A percentile compares a stretch with the other conserved stretches of the same genome.
These are phyloP conservation scores for Dictyostelium citrinum DNA, from an alignment of 78 protist genomes.

Conservation along the genomic window DNA sequence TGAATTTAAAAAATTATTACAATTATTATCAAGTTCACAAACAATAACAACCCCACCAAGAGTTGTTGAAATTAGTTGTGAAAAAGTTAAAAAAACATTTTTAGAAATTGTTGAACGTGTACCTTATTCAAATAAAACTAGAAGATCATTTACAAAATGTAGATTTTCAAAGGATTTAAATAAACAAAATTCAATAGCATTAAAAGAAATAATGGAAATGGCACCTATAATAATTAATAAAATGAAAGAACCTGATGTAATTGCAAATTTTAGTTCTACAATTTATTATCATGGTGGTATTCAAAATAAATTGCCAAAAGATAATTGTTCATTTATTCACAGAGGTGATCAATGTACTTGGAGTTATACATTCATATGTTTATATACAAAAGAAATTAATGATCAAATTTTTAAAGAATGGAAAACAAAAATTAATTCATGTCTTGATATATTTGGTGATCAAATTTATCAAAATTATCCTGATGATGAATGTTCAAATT, in stretches of 20 bases:
- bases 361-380: neutral
- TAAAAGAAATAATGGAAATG: neutral
- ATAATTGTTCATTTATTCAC: neutral
- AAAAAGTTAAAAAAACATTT: neutral
- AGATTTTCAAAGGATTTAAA: neutral
- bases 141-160: neutral
- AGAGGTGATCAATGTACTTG: neutral
- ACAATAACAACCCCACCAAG: neutral
- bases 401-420: neutral
- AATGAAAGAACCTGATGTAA: neutral
- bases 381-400: neutral
- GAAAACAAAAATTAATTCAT: neutral
- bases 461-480: constrained; percentile 19
- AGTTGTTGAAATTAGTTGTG: neutral
- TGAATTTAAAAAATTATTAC: neutral
- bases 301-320: neutral
- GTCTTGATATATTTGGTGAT: neutral
- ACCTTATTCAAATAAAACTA: neutral
- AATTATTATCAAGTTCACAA: neutral
- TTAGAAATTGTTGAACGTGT: neutral
- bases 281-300: constrained; percentile 11
- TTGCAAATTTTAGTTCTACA: neutral
- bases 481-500: neutral
- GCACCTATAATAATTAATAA: neutral
- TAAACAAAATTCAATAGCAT: neutral